phyloP scores from a whole-genome alignment of 2,329 filamentous ascomycete genomes.

The Penicillium sp. region DNA sequence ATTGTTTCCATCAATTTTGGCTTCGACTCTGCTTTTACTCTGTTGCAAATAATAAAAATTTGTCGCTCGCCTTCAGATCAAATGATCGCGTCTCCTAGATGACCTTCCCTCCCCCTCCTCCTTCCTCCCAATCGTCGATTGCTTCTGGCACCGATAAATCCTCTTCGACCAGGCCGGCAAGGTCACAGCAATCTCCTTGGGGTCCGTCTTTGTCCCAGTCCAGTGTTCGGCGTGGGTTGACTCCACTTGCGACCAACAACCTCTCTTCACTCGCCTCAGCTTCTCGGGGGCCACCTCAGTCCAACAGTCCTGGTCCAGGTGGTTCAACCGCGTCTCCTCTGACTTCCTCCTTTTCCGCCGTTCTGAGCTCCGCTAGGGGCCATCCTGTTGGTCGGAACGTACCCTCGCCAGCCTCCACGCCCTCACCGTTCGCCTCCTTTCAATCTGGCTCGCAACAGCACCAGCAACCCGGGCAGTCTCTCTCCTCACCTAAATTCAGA shows the following conservation, averaged over 20 bases:
- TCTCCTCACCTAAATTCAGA: conserved; percentile 50
- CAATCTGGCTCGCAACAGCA: conserved; percentile 49
- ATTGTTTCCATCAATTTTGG: no score
- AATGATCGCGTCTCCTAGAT: conserved; percentile 49
- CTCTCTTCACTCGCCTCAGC: conserved; percentile 36
- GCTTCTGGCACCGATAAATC: conserved; percentile 44
- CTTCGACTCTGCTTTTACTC: no score
- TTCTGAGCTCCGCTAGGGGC: conserved; percentile 44
- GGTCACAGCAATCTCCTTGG: no score
- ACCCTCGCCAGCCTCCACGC: no score
- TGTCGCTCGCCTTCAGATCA: conserved; percentile 36
- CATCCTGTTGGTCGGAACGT: no score
- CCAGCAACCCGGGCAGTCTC: conserved; percentile 45
- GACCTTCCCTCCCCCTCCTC: conserved; percentile 48
- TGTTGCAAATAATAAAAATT: no score
- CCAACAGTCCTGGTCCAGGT: conserved; percentile 41
- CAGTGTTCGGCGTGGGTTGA: conserved; percentile 48
- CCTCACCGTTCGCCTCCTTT: conserved; percentile 48
- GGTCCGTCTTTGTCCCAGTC: conserved; percentile 48
- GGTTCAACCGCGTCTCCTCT: conserved; percentile 40
- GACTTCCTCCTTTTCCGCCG: conserved; percentile 48
- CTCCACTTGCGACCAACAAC: conserved; percentile 50
- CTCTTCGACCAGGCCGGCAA: conserved; percentile 41
- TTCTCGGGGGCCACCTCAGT: no score
- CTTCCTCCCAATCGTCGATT: conserved; percentile 45